Conservation (phyloP, 2,329 filamentous ascomycete genomes). For the Ampelomyces quisqualis region DNA sequence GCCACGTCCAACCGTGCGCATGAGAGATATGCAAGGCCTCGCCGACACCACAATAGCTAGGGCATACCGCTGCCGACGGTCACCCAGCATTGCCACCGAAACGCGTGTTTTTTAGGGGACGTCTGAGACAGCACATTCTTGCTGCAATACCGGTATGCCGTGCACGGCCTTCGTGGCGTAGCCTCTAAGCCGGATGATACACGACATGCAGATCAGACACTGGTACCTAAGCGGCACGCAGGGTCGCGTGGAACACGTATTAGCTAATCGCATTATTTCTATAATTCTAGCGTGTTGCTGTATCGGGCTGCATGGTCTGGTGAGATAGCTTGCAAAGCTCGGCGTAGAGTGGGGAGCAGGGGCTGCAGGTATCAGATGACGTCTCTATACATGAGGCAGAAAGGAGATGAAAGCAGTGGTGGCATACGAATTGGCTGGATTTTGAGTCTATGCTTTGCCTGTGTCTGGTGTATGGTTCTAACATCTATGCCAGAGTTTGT, state of each 20-base stretch:
- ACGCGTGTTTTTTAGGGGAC: neutral
- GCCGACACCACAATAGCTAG: neutral
- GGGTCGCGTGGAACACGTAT: neutral
- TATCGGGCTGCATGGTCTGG: neutral
- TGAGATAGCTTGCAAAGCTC: neutral
- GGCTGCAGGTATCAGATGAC: neutral
- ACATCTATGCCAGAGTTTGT: neutral
- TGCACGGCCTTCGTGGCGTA: neutral
- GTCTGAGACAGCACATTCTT: too few relatives aligned
- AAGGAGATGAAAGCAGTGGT: neutral
- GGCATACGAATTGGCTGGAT: neutral
- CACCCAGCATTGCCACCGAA: too few relatives aligned
- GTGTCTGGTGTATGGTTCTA: neutral
- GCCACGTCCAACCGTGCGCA: too few relatives aligned
- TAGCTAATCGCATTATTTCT: neutral
- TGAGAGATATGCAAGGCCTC: neutral
- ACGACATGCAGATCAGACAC: neutral
- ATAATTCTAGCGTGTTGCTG: neutral
- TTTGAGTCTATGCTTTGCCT: neutral
- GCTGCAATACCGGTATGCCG: too few relatives aligned
- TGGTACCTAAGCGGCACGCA: neutral
- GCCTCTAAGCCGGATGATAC: neutral
- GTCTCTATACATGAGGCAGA: neutral
- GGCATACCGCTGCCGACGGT: too few relatives aligned
- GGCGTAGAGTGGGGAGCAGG: neutral